Conservation (phyloP, 495 filamentous ascomycete species). For the Tuber calosporum region DNA sequence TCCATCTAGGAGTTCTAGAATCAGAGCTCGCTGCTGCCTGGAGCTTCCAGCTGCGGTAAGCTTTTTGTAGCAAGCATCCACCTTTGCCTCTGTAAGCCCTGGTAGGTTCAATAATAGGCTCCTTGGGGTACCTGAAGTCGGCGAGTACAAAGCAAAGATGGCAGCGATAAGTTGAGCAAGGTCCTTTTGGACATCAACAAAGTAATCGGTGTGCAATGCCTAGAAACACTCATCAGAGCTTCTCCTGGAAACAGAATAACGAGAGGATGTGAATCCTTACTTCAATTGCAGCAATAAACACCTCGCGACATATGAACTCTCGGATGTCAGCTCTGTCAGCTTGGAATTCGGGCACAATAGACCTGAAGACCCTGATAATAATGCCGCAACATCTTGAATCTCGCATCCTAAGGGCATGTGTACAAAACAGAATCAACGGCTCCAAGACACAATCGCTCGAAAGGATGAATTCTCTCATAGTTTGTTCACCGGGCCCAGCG, state of each 20-base stretch:
- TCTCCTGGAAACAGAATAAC: not conserved
- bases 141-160: conserved; percentile 67
- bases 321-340: conserved; percentile 58
- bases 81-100: conserved; percentile 50
- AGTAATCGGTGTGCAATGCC: conserved; percentile 87
- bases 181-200: conserved; percentile 92
- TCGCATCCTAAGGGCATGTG: conserved; percentile 80
- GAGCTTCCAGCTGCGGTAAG: conserved; percentile 49
- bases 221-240: conserved; percentile 57
- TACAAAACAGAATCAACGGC: conserved; percentile 82
- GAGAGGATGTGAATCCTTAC: conserved; percentile 61
- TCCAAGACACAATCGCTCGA: conserved; percentile 71
- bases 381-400: conserved; percentile 83
- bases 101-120: conserved; percentile 52
- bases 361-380: conserved; percentile 74
- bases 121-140: conserved; percentile 54
- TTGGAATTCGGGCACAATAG: conserved; percentile 72
- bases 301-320: conserved; percentile 65
- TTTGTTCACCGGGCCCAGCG: conserved; percentile 45
- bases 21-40: conserved; percentile 71
- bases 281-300: conserved; percentile 46
- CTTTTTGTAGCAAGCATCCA: conserved; percentile 56
- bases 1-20: conserved; percentile 79
- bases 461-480: conserved; percentile 72
- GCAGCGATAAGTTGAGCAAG: conserved; percentile 79